phyloP scores from a whole-genome alignment of 768 basidiomycete genomes.

The Termitomyces sp. region DNA sequence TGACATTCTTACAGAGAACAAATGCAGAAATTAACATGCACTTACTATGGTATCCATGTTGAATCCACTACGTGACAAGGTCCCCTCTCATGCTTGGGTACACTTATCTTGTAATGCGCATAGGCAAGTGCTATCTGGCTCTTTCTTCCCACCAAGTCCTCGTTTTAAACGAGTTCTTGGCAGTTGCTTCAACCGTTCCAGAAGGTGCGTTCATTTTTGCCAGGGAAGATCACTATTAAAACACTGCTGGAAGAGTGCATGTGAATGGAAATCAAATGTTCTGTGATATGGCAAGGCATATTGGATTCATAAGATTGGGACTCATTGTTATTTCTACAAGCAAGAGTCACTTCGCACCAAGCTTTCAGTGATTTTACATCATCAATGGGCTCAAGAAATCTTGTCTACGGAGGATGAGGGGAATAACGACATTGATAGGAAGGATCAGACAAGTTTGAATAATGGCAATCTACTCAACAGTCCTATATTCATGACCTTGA shows the following conservation, averaged over 20 bases:
- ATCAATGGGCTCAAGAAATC: background rate
- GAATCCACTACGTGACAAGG: conserved; percentile 19
- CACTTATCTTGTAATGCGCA: conserved; percentile 4
- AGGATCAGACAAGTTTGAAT: background rate
- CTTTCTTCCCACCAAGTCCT: conserved; percentile 12
- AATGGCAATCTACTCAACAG: conserved; percentile 11
- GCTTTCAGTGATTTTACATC: conserved; percentile 9
- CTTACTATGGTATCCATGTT: conserved; percentile 20
- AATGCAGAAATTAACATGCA: conserved; percentile 16
- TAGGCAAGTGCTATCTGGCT: background rate
- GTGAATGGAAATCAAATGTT: conserved; percentile 8
- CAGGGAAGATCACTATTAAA: background rate
- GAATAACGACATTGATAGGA: background rate
- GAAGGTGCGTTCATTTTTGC: conserved; percentile 9
- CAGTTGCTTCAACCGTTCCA: background rate
- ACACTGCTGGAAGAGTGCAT: conserved; percentile 7
- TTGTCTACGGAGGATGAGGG: background rate
- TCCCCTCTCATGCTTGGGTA: conserved; percentile 17
- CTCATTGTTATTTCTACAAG: conserved; percentile 13
- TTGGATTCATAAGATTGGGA: conserved; percentile 7
- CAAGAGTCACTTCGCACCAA: conserved; percentile 13
- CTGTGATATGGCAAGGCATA: conserved; percentile 3
- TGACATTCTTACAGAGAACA: conserved; percentile 14
- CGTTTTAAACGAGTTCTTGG: conserved; percentile 14
- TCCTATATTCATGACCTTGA: conserved; percentile 12